These are phyloP conservation scores for Lagerstroemia speciosa DNA, from an alignment of 345 rosid genomes.

Conservation along the genomic window DNA sequence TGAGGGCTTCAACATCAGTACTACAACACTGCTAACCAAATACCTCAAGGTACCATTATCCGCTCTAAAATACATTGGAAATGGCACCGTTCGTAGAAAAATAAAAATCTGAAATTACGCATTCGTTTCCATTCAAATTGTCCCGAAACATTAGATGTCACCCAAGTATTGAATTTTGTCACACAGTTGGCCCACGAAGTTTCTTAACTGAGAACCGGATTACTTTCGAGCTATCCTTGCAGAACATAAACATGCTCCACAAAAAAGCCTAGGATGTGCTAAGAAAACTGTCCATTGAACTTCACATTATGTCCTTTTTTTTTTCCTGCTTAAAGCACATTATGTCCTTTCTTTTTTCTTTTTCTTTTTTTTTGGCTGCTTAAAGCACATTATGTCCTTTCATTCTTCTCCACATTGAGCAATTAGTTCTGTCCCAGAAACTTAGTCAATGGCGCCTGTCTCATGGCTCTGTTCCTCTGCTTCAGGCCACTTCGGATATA, in stretches of 20 bases:
- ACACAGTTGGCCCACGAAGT: background rate
- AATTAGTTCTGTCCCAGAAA: no score
- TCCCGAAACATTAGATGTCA: background rate
- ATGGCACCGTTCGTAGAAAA: background rate
- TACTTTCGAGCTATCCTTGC: background rate
- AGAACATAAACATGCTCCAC: background rate
- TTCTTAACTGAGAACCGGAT: background rate
- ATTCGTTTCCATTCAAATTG: background rate
- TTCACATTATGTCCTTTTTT: background rate
- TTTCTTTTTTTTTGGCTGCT: no score
- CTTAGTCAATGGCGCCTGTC: no score
- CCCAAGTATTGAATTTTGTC: background rate
- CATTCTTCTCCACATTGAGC: background rate
- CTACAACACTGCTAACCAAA: conserved; percentile 54
- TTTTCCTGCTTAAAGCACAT: no score
- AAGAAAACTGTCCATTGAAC: background rate
- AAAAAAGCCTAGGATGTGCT: background rate
- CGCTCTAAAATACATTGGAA: background rate
- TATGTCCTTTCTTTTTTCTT: background rate
- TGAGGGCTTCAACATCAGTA: conserved; percentile 86
- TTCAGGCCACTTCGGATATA: conserved; percentile 49
- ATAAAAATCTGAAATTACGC: background rate
- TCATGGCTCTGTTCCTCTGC: background rate
- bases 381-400: no score
- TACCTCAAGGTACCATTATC: conserved; percentile 55